Conservation (phyloP, 305 asterid genomes). For the Salvia sclarea region DNA sequence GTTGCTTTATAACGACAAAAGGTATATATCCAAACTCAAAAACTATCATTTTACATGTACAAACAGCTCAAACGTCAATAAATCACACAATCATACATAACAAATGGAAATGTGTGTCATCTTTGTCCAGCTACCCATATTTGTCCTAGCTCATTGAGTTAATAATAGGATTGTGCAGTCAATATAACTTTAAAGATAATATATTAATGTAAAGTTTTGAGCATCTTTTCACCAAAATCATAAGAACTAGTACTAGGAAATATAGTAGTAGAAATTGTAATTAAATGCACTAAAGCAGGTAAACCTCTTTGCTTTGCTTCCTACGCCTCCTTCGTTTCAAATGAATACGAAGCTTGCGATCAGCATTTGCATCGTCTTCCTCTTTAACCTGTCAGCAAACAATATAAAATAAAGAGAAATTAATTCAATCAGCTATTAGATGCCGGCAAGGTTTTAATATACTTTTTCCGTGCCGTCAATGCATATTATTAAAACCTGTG, state of each 20-base stretch:
- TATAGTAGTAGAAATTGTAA: constrained; percentile 15
- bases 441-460: neutral
- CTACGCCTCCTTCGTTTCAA: constrained; percentile 70
- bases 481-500: no score
- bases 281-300: constrained; percentile 24
- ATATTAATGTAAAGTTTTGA: constrained; percentile 1
- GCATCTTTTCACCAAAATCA: constrained; percentile 24
- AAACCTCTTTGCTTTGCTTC: constrained; percentile 60
- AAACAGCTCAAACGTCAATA: constrained; percentile 6
- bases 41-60: neutral
- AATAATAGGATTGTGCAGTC: constrained; percentile 14
- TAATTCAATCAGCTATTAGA: constrained; percentile 15
- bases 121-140: constrained; percentile 21
- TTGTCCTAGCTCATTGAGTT: constrained; percentile 9
- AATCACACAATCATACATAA: constrained; percentile 11
- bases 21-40: neutral
- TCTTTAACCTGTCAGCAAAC: constrained; percentile 73
- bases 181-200: neutral
- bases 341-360: constrained; percentile 61
- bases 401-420: neutral
- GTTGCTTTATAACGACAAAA: constrained; percentile 3
- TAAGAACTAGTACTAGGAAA: constrained; percentile 24
- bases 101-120: neutral
- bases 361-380: constrained; percentile 79
- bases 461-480: no score